These are phyloP conservation scores for Hordeum pubiflorum DNA, from an alignment of 202 grass and related monocot genomes.

Conservation along the genomic window DNA sequence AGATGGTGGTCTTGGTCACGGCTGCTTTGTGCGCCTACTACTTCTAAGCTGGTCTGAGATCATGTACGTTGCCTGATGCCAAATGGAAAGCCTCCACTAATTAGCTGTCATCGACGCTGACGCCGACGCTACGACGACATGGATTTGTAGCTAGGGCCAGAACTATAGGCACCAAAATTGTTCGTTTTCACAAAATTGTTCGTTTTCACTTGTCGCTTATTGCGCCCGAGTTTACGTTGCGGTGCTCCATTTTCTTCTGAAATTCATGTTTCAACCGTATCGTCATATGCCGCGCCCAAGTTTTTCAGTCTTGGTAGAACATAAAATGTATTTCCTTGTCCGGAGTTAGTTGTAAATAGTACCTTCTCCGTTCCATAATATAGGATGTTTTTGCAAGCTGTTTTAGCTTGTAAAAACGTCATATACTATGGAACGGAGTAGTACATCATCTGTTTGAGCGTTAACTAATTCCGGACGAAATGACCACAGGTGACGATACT, in stretches of 20 bases:
- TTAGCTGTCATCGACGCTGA: not conserved
- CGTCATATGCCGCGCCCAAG: too few species aligned
- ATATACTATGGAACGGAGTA: too few species aligned
- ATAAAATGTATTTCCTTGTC: too few species aligned
- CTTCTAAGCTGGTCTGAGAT: constrained; percentile 14
- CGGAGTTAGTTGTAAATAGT: too few species aligned
- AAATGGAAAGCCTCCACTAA: not conserved
- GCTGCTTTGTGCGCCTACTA: constrained; percentile 3
- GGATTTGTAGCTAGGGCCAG: too few species aligned
- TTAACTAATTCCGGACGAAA: too few species aligned
- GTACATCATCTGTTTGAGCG: too few species aligned
- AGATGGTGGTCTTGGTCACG: constrained; percentile 12
- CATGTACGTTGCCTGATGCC: not conserved
- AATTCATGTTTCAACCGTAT: not conserved
- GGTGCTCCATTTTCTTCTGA: not conserved
- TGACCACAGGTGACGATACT: not conserved
- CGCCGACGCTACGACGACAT: not conserved
- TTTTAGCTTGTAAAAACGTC: too few species aligned
- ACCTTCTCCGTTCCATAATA: too few species aligned
- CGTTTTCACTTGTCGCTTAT: not conserved
- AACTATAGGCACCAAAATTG: not conserved
- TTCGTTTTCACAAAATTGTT: not conserved
- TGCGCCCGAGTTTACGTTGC: not conserved
- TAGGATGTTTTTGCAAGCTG: too few species aligned
- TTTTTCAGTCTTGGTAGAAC: too few species aligned